A percentile compares a stretch with the other conserved stretches of the same genome.
Evolutionary conservation across 352 stramenopile genomes (phyloP).

Genomic region (Globisporangium carolinianum): DNA sequence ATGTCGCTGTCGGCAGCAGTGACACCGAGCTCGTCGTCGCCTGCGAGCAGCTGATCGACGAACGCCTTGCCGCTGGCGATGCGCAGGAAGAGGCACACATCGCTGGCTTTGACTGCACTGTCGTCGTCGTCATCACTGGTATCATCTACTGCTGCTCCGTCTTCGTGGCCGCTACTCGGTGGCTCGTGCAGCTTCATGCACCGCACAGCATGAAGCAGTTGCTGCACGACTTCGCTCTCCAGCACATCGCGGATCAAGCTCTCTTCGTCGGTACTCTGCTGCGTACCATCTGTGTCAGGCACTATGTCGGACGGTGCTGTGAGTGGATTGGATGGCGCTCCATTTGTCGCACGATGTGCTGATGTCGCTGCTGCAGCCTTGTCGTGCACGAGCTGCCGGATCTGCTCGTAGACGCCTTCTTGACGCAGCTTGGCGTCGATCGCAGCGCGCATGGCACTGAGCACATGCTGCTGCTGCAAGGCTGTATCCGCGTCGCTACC

Average conservation of each 20-base stretch:
- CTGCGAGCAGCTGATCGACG: conserved; percentile 52
- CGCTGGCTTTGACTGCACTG: background rate
- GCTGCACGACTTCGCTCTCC: conserved; percentile 70
- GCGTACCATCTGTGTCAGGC: background rate
- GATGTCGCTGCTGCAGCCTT: conserved; percentile 9
- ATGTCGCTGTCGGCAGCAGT: conserved; percentile 3
- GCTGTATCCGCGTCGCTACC: no score
- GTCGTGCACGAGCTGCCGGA: conserved; percentile 49
- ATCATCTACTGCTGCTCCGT: background rate
- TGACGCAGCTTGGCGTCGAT: conserved; percentile 74
- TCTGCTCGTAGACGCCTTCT: conserved; percentile 72
- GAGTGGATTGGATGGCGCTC: no score
- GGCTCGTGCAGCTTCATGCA: conserved; percentile 13
- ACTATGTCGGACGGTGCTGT: background rate
- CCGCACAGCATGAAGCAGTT: conserved; percentile 43
- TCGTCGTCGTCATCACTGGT: background rate
- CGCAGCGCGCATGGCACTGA: conserved; percentile 43
- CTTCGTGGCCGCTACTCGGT: background rate
- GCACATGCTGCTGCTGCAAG: conserved; percentile 17
- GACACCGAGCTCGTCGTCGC: conserved; percentile 15
- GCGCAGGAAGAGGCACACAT: conserved; percentile 41
- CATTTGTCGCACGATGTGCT: no score
- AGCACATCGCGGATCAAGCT: conserved; percentile 51
- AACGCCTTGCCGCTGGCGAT: conserved; percentile 60
- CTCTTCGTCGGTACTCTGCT: conserved; percentile 17